Evolutionary conservation across 305 asterid species (phyloP).

Genomic region (Plantago lanceolata): DNA sequence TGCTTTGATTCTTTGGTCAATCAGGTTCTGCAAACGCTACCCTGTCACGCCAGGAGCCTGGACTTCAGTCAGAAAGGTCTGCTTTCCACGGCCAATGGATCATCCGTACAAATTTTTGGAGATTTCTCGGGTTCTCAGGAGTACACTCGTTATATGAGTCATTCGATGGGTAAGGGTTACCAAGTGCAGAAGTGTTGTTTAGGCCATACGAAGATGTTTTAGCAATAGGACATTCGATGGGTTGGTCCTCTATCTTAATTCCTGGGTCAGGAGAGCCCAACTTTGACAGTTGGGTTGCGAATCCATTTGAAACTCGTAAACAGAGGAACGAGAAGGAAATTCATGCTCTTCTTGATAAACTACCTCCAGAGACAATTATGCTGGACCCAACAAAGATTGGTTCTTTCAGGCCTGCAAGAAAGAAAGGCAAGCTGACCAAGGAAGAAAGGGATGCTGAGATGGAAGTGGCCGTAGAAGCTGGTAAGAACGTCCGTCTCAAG

Average conservation of each 20-base stretch:
- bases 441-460: constrained; percentile 53
- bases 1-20: neutral
- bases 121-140: constrained; percentile 53
- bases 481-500: constrained; percentile 45
- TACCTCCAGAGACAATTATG: constrained; percentile 96
- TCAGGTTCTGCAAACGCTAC: constrained; percentile 48
- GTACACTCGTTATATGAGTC: constrained; percentile 72
- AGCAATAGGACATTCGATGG: constrained; percentile 84
- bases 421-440: constrained; percentile 44
- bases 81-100: constrained; percentile 67
- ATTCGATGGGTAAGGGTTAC: constrained; percentile 82
- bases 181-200: constrained; percentile 54
- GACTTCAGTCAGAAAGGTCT: constrained; percentile 83
- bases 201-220: constrained; percentile 92
- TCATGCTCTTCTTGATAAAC: constrained; percentile 74
- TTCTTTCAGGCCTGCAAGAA: constrained; percentile 49
- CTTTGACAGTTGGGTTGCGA: constrained; percentile 85
- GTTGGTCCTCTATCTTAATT: constrained; percentile 81
- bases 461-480: constrained; percentile 68
- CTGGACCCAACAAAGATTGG: constrained; percentile 90
- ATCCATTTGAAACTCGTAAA: constrained; percentile 75
- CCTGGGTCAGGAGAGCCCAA: constrained; percentile 97
- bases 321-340: constrained; percentile 90
- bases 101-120: constrained; percentile 64
- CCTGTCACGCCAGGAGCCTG: constrained; percentile 52